Percentiles rank a stretch among this genome's conserved stretches.
Conservation (phyloP, 75 land plant genomes). For the Cunninghamia lanceolata region DNA sequence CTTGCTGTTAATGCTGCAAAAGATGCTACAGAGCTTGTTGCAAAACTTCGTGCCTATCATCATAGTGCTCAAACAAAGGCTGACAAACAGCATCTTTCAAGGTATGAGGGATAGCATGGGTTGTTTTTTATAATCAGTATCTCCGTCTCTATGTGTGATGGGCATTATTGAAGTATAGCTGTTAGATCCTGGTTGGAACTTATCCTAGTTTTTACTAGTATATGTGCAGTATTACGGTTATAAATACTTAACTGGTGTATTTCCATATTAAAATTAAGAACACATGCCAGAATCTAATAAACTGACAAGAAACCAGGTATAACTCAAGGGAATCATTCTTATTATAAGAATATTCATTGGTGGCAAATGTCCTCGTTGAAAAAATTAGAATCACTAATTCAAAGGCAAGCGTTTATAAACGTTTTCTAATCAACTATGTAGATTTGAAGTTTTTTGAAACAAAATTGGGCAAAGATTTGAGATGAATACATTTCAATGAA, state of each 20-base stretch:
- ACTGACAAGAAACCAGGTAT: background rate
- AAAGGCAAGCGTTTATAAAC: background rate
- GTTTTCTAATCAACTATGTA: background rate
- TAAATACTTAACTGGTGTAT: background rate
- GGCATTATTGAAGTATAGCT: background rate
- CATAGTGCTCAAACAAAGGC: constrained; percentile 92
- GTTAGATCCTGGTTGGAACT: background rate
- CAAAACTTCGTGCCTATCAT: constrained; percentile 93
- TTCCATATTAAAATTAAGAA: background rate
- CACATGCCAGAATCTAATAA: background rate
- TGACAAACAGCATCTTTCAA: constrained; percentile 86
- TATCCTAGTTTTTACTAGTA: background rate
- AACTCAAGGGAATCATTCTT: background rate
- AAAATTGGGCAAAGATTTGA: background rate
- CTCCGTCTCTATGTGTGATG: background rate
- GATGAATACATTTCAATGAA: background rate
- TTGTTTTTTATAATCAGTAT: background rate
- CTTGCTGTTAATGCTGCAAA: constrained; percentile 99
- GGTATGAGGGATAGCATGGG: constrained; percentile 27
- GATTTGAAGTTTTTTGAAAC: background rate
- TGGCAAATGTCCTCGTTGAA: background rate
- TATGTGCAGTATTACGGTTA: background rate
- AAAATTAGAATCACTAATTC: background rate
- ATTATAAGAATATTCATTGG: background rate
- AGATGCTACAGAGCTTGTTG: constrained; percentile 95